phyloP scores from a whole-genome alignment of 768 basidiomycete species.

The Calocera cornea region DNA sequence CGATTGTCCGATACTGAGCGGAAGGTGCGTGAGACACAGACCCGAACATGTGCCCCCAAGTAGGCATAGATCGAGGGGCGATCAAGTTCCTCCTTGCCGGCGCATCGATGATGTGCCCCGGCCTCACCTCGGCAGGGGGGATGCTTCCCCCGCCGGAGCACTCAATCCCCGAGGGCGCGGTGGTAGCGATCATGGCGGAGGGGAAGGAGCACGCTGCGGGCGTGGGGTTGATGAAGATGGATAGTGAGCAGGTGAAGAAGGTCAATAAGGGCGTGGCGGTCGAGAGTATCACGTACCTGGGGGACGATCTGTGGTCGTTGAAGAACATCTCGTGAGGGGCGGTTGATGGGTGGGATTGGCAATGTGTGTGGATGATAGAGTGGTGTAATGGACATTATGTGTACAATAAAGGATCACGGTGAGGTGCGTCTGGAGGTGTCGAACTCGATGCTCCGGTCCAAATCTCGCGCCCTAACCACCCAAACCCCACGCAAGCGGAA shows the following conservation, averaged over 20 bases:
- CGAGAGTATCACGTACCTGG: slow-evolving; percentile 72
- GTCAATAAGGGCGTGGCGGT: slow-evolving; percentile 86
- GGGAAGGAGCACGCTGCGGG: slow-evolving; percentile 88
- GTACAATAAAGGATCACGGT: neutral
- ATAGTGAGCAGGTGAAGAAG: slow-evolving; percentile 77
- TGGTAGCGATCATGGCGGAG: slow-evolving; percentile 90
- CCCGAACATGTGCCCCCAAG: slow-evolving; percentile 77
- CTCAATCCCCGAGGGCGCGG: slow-evolving; percentile 51
- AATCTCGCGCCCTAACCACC: too few relatives aligned
- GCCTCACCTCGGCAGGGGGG: slow-evolving; percentile 84
- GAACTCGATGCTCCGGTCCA: too few relatives aligned
- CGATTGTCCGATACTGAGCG: neutral
- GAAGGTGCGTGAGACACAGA: slow-evolving; percentile 35
- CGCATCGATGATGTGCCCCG: slow-evolving; percentile 95
- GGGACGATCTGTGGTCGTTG: slow-evolving; percentile 75
- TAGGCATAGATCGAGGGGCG: slow-evolving; percentile 88
- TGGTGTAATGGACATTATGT: neutral
- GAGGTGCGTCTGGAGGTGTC: neutral
- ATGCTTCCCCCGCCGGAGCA: slow-evolving; percentile 61
- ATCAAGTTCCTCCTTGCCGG: slow-evolving; percentile 93
- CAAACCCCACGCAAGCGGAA: too few relatives aligned
- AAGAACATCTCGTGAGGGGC: slow-evolving; percentile 36
- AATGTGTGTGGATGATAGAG: neutral
- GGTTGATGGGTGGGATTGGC: neutral
- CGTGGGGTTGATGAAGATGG: slow-evolving; percentile 66